Base-by-base conservation (phyloP, 345 rosid genomes). In the Acer saccharum region DNA sequence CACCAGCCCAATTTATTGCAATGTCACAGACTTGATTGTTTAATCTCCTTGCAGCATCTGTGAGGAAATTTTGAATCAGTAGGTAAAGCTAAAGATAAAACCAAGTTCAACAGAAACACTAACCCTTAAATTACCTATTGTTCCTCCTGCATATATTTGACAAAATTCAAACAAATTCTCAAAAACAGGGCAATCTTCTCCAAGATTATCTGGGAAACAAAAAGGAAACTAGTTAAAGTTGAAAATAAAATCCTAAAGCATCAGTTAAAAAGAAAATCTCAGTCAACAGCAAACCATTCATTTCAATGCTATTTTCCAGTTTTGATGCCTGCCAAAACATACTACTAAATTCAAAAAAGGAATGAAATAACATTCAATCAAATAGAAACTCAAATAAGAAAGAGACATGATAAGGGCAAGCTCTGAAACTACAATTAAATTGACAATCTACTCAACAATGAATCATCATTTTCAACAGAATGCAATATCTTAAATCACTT, bases 1-100 rank as follows among this genome's bases (percentile, higher is more conserved):
- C 99, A 29, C 98, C 99, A 39, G 99, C 98, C 99, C 99, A 96
- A 81, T 96, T 96, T 76, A 96, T 96, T 23, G 99, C 99, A 77
- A 96, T 90, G 86, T 96, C 98, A 82, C 98, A 96, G 48, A 90
- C 89, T 77, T 91, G 88, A 83, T 96, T 90, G 87, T 96, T 96
- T 81, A 96, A 86, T 84, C 98, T 91, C 4, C 90, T 83, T 12
- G 98, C 98, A 77, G 99, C 99, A 85, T 96, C 99, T 94, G 72
- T 75, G 12, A 69, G 74, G 6, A 48, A 21, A 58, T 14, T 23
- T 23, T 35, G 68, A 77, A 76, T 76, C 48, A 76, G 79, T 14
- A 60, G 43, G 54, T 25, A 81, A 68, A n/a, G 9, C 71, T 54
- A 55, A 72, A 13, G 18, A 50, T 7, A 10, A 12, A 27, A 74